A percentile compares a stretch with the other conserved stretches of the same genome.
Conservation (phyloP, 345 rosid species). For the Angophora floribunda region DNA sequence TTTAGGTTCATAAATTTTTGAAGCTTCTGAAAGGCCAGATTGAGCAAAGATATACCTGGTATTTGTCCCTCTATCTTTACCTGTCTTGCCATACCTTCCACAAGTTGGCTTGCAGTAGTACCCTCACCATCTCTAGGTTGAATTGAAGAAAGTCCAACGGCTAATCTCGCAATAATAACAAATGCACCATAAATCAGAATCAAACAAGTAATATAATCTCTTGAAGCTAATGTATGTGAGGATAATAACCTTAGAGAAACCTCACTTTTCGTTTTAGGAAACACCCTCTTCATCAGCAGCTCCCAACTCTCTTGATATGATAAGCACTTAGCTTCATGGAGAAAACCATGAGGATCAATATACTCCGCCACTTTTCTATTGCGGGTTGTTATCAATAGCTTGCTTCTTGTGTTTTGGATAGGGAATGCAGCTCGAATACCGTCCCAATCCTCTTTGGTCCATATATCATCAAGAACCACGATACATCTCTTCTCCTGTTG, state of each 20-base stretch:
- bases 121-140: too few species aligned
- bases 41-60: not conserved
- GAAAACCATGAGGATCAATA: conserved; percentile 1
- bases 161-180: too few species aligned
- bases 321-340: conserved; percentile 1
- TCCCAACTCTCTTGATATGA: conserved; percentile 28
- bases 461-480: conserved; percentile 31
- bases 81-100: too few species aligned
- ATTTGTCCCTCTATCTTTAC: not conserved
- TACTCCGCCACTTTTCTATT: conserved; percentile 11
- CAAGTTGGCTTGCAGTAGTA: too few species aligned
- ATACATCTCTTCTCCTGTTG: conserved; percentile 9
- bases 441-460: conserved; percentile 22
- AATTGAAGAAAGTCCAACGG: too few species aligned
- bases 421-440: conserved; percentile 21
- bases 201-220: not conserved
- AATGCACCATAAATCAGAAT: too few species aligned
- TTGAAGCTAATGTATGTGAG: not conserved
- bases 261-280: conserved; percentile 6
- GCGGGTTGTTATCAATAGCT: conserved; percentile 32
- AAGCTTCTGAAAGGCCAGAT: not conserved
- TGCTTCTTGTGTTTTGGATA: not conserved
- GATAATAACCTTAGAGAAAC: not conserved
- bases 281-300: conserved; percentile 23
- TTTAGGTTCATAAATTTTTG: accelerated